Conservation (phyloP, 495 filamentous ascomycete species). For the Penicillium angulare region DNA sequence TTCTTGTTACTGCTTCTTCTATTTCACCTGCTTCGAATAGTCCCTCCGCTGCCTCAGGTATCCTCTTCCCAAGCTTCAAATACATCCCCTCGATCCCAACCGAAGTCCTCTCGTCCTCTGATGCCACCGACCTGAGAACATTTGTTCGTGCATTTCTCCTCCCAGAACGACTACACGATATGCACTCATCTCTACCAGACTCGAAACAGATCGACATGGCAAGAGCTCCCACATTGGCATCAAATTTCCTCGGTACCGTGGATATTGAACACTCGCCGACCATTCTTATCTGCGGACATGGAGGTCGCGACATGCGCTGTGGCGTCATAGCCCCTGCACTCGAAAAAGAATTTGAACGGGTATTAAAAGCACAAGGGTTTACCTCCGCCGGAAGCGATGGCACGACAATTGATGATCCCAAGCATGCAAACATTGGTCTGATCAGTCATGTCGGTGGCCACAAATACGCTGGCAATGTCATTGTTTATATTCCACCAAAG, state of each 20-base stretch:
- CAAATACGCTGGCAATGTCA: conserved; percentile 91
- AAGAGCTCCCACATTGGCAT: conserved; percentile 27
- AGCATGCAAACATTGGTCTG: conserved; percentile 59
- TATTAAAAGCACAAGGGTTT: conserved; percentile 39
- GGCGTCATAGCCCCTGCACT: conserved; percentile 76
- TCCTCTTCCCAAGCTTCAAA: conserved; percentile 76
- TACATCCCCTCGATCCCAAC: conserved; percentile 68
- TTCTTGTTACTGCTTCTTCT: conserved; percentile 70
- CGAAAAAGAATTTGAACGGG: conserved; percentile 60
- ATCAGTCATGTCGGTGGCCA: conserved; percentile 92
- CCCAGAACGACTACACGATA: conserved; percentile 58
- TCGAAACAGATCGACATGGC: conserved; percentile 28
- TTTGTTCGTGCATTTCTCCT: conserved; percentile 43
- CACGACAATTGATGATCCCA: conserved; percentile 24
- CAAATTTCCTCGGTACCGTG: conserved; percentile 38
- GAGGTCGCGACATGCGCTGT: conserved; percentile 73
- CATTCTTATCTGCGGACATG: conserved; percentile 84
- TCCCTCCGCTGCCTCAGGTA: conserved; percentile 55
- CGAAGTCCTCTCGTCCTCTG: conserved; percentile 6
- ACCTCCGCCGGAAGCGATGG: conserved; percentile 11
- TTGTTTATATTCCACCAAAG: conserved; percentile 76
- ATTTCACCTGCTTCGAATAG: conserved; percentile 50
- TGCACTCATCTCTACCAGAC: conserved; percentile 51
- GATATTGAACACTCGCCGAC: conserved; percentile 64
- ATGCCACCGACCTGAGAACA: conserved; percentile 23